Evolutionary conservation across 108 stramenopile species (phyloP).

Genomic region (Cyclostephanos tholiformis): DNA sequence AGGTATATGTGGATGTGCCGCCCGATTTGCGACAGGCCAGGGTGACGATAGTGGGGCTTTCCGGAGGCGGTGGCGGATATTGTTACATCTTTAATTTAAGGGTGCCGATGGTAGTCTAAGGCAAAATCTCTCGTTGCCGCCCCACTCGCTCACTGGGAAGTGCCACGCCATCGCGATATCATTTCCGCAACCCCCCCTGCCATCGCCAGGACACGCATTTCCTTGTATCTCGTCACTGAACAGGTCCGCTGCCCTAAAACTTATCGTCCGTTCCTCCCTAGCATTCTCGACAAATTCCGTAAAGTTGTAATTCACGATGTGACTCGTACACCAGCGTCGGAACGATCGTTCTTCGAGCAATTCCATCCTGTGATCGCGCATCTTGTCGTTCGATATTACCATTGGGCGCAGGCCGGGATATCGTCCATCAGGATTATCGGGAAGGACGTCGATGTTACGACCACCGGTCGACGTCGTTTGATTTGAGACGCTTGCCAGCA

Average conservation of each 20-base stretch:
- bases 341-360: slow-evolving; percentile 51
- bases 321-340: slow-evolving; percentile 52
- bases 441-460: slow-evolving; percentile 37
- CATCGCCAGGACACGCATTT: slow-evolving; percentile 30
- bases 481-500: slow-evolving; percentile 56
- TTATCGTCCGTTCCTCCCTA: slow-evolving; percentile 42
- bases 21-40: too few relatives aligned
- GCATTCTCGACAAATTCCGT: slow-evolving; percentile 42
- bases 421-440: slow-evolving; percentile 41
- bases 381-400: slow-evolving; percentile 51
- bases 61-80: too few relatives aligned
- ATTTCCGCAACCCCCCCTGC: neutral
- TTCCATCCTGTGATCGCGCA: slow-evolving; percentile 57
- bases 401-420: slow-evolving; percentile 55
- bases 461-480: slow-evolving; percentile 44
- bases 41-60: too few relatives aligned
- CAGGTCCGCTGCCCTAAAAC: slow-evolving; percentile 39
- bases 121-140: slow-evolving; percentile 49
- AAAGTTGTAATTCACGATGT: slow-evolving; percentile 55
- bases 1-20: too few relatives aligned
- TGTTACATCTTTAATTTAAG: too few relatives aligned
- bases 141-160: slow-evolving; percentile 75
- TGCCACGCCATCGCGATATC: slow-evolving; percentile 59
- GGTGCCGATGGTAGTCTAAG: slow-evolving; percentile 27
- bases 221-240: slow-evolving; percentile 57